Evolutionary conservation across 805 yeast genomes (phyloP), one percentile per base, ranked within the genome.

Genomic region (Kodamaea fukazawae): DNA sequence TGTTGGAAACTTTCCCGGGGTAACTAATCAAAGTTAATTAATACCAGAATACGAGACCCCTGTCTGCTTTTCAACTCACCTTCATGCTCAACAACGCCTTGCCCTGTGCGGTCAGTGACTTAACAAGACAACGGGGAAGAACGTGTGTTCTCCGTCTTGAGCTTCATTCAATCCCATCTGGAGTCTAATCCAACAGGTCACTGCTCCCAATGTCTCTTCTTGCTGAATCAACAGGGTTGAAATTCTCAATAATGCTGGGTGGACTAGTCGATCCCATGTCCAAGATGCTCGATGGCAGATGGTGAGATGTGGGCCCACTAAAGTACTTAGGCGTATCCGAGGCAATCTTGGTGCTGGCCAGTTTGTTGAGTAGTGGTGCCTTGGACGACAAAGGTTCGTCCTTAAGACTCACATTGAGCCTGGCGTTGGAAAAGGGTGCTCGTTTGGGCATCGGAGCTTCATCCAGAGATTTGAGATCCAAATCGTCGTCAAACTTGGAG

Each of bases 331-430:
- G 23, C 10, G 36, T 34, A n/a, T 27, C 41, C 20, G 18, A 26
- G 8, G 41, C 28, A 3, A 57, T 41, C 15, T 50, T 55, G 4
- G 55, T 49, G 45, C 63, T 56, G 18, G 70, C 70, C 34, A 49
- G 56, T 40, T 60, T 65, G 44, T 68, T 67, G 17, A 67, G 55
- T 26, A 67, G 49, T 3, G 67, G 65, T 7, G 49, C 42, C 36
- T 50, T 57, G 18, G 53, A 41, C 9, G 37, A 29, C 7, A 32
- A 37, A 27, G 37, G 39, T 29, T 33, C 49, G 27, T 35, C 38
- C 8, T 37, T 25, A 26, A 34, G 31, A 6, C 7, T 12, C 13
- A 20, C 29, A 7, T 16, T 34, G 10, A 34, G 23, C 9, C 31
- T 12, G 7, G 31, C 14, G 14, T 27, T 34, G 4, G 22, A 15